Evolutionary conservation across 2,329 filamentous ascomycete genomes (phyloP), one percentile per base, ranked within the genome.

Genomic region (Chaetomium sp.): DNA sequence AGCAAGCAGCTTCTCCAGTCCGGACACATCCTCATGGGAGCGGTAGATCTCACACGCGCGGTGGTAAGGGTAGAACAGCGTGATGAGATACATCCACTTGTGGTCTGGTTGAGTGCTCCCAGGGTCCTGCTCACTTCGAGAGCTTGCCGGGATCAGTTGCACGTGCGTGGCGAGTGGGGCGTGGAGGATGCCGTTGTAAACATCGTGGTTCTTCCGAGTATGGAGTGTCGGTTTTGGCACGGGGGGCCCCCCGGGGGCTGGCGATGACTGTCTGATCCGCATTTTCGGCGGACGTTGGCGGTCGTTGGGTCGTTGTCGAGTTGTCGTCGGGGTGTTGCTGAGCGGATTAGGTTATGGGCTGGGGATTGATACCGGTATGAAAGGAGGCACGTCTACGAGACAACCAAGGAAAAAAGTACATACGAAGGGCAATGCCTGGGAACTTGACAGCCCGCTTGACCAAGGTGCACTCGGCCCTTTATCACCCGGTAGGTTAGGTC

Each of bases 31-130:
- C 45, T 66, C 65, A 56, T 59, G 58, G 36, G 62, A 61, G 36
- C 68, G 66, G 57, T 61, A 62, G 47, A 70, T 60, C 34, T 58
- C 65, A 62, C 68, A 70, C 12, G 68, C 66, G n/a, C 68, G 62
- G 64, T 69, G 68, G 55, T 62, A 58, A 10, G 55, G 32, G 58
- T 68, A 69, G 58, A 62, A 65, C 7, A 70, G 66, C 33, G 62
- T 57, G n/a, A 70, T 61, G 42, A 63, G 56, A 57, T 56, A 66
- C 40, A 14, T 9, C 65, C 34, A 61, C 35, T 11, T 53, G 54
- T 10, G 11, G 8, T 58, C 8, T 2, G 9, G 37, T 9, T 12
- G 37, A 9, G 37, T 40, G 37, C 9, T 9, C 12, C 12, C 12
- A 12, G 9, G 9, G 37, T 12, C 9, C 4, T 12, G 37, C 9